Evolutionary conservation across 768 basidiomycete species (phyloP).

Genomic region (Hericium alpestre): DNA sequence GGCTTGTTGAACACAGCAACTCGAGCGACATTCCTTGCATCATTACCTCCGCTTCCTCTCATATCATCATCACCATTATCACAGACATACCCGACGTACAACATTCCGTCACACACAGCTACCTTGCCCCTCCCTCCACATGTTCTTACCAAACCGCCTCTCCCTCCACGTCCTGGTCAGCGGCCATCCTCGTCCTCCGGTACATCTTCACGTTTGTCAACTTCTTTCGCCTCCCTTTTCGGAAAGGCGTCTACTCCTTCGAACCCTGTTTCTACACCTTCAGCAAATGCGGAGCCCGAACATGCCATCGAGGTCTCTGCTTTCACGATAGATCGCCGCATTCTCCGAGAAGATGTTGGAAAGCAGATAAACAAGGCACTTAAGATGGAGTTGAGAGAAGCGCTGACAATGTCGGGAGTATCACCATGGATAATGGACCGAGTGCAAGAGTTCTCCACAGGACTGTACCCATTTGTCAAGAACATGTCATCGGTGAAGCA

Average conservation of each 20-base stretch:
- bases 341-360: constrained; percentile 44
- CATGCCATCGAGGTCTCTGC: constrained; percentile 45
- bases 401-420: constrained; percentile 28
- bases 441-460: constrained; percentile 42
- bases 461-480: constrained; percentile 50
- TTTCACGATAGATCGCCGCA: constrained; percentile 42
- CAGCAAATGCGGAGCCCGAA: constrained; percentile 19
- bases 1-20: constrained; percentile 27
- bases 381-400: constrained; percentile 43
- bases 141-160: constrained; percentile 14
- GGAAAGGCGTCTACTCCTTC: constrained; percentile 9
- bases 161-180: constrained; percentile 21
- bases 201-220: constrained; percentile 14
- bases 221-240: constrained; percentile 15
- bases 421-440: constrained; percentile 53
- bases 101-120: constrained; percentile 30
- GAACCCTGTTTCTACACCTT: constrained; percentile 7
- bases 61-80: constrained; percentile 19
- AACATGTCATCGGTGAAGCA: constrained; percentile 1
- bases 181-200: constrained; percentile 10
- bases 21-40: constrained; percentile 26
- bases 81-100: constrained; percentile 37
- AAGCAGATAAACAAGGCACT: constrained; percentile 43
- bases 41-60: constrained; percentile 46
- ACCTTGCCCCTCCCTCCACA: constrained; percentile 24